Evolutionary conservation across 495 filamentous ascomycete species (phyloP), one percentile per base, ranked within the genome.

Genomic region (Chlorociboria aeruginascens): DNA sequence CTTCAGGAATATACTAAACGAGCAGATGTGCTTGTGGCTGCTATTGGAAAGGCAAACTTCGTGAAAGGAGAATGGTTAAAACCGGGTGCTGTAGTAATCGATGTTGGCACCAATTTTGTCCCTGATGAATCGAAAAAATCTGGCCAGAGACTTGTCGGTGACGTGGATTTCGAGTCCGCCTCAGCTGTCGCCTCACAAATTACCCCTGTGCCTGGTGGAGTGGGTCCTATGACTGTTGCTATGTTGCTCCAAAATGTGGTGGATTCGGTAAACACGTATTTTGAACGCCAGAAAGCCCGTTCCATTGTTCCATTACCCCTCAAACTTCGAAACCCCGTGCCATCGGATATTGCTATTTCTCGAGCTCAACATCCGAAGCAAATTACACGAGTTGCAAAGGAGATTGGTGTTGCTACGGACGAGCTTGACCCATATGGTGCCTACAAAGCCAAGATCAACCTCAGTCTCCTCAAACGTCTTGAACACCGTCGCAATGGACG

Each of bases 181-280:
- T 76, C 74, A 13, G 72, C 92, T 57, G 83, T 95, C 39, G 92
- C 89, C 16, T 95, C 89, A n/a, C 78, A 83, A 51, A 97, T 98
- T 58, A 98, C 93, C 1, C 92, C 92, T 2, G 92, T 98, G 32
- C 92, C 93, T 1, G 92, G 92, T 49, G 92, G 92, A 60, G 92
- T 97, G 48, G 92, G 92, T 3, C 92, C 92, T 33, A 97, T 97
- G 89, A 98, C 92, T 10, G 88, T 98, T 44, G 92, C 92, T 31
- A 97, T 97, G 84, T 74, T 98, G 13, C 63, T 98, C 50, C 82
- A 95, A 64, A 98, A 98, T 61, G 89, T 97, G 20, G 83, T 97
- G 33, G 78, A 85, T 52, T 76, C 89, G 16, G 81, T 90, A 29
- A 83, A 80, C 28, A 68, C 73, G 41, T 89, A 83, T 61, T 92